Conservation (phyloP, 768 basidiomycete species). For the Auriculariales sp. region DNA sequence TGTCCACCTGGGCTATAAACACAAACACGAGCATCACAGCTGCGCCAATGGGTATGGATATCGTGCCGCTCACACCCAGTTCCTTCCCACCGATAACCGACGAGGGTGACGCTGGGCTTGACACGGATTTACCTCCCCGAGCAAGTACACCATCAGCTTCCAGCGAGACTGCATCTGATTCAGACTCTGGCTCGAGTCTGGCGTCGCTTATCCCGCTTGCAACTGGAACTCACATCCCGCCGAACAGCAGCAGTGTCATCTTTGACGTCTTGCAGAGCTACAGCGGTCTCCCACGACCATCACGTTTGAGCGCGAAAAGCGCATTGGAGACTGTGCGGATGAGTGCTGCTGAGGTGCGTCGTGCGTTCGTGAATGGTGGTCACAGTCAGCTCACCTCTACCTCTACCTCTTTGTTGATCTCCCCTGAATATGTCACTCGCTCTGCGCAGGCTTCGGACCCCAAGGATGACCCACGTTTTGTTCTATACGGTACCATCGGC, state of each 20-base stretch:
- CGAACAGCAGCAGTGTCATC: slow-evolving; percentile 38
- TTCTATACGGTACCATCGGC: slow-evolving; percentile 36
- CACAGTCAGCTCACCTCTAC: neutral
- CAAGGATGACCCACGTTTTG: slow-evolving; percentile 79
- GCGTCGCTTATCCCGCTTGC: neutral
- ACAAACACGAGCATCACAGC: neutral
- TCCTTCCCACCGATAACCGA: too few species aligned
- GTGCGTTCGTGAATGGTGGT: neutral
- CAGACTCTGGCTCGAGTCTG: too few species aligned
- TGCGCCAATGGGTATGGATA: neutral
- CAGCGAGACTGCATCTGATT: too few species aligned
- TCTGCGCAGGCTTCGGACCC: slow-evolving; percentile 38
- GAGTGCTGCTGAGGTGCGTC: slow-evolving; percentile 35
- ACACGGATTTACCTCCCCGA: too few species aligned
- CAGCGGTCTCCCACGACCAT: slow-evolving; percentile 63
- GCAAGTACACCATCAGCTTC: too few species aligned
- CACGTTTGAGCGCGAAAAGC: slow-evolving; percentile 37
- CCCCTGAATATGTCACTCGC: too few species aligned
- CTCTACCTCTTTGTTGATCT: neutral
- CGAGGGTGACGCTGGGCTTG: too few species aligned
- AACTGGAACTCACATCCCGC: neutral
- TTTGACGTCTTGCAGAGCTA: slow-evolving; percentile 75
- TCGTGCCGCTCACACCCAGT: slow-evolving; percentile 2
- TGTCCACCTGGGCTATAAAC: neutral
- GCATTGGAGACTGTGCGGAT: slow-evolving; percentile 61